Evolutionary conservation across 2,329 filamentous ascomycete genomes (phyloP).

Genomic region (Ophiosphaerella narmari): DNA sequence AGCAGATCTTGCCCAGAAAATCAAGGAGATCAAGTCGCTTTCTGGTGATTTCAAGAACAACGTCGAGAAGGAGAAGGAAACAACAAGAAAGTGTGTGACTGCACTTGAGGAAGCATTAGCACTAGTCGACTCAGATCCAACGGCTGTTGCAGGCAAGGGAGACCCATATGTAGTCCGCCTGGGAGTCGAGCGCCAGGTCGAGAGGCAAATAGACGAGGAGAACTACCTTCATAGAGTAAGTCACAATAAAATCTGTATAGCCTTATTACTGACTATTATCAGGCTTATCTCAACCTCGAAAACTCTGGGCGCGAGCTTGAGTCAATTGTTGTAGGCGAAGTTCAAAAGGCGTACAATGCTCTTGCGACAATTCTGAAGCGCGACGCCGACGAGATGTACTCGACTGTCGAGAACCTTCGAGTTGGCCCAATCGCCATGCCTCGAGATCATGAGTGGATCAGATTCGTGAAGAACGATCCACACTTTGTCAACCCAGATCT

Average conservation of each 20-base stretch:
- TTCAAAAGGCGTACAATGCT: conserved; percentile 96
- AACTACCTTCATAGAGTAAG: conserved; percentile 91
- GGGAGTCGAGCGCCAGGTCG: conserved; percentile 85
- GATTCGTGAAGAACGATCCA: conserved; percentile 78
- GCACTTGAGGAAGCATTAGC: conserved; percentile 81
- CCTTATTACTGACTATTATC: conserved; percentile 12
- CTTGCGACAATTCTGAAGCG: conserved; percentile 90
- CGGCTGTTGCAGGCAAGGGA: conserved; percentile 78
- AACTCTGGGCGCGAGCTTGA: conserved; percentile 93
- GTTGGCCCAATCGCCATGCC: conserved; percentile 89
- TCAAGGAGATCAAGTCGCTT: conserved; percentile 95
- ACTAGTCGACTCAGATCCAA: conserved; percentile 76
- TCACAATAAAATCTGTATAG: neutral
- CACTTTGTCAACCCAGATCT: conserved; percentile 86
- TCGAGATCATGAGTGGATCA: conserved; percentile 88
- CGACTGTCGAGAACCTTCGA: conserved; percentile 78
- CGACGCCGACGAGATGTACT: conserved; percentile 81
- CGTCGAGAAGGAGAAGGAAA: conserved; percentile 92
- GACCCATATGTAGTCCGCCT: conserved; percentile 90
- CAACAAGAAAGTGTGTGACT: conserved; percentile 77
- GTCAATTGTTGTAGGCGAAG: conserved; percentile 94
- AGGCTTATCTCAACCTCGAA: conserved; percentile 95
- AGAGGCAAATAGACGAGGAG: conserved; percentile 92
- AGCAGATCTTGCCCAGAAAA: conserved; percentile 90
- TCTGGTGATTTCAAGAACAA: conserved; percentile 96